A percentile compares a stretch with the other conserved stretches of the same genome.
Conservation (phyloP, 768 basidiomycete genomes). For the Russula sp. region DNA sequence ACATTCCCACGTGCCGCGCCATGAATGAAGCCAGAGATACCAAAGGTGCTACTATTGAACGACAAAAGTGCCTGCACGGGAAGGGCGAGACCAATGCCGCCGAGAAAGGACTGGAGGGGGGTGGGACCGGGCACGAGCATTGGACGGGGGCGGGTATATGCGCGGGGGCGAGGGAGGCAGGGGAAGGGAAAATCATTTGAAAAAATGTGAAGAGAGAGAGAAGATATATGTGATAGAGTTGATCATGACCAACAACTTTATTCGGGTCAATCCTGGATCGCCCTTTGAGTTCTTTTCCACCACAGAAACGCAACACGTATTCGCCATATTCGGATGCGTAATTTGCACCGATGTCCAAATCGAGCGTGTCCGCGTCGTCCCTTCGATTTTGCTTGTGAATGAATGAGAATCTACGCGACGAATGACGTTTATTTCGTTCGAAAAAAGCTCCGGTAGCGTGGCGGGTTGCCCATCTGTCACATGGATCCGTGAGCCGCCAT, state of each 20-base stretch:
- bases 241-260: background rate
- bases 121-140: constrained; percentile 14
- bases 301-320: background rate
- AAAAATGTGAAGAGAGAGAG: background rate
- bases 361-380: background rate
- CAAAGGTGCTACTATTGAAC: constrained; percentile 50
- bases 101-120: constrained; percentile 47
- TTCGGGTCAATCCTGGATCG: background rate
- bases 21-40: constrained; percentile 56
- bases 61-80: constrained; percentile 45
- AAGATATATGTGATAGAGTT: background rate
- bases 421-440: background rate
- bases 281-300: background rate
- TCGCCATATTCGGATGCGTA: background rate
- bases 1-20: constrained; percentile 37
- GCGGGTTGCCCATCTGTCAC: background rate
- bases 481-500: background rate
- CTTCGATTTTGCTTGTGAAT: background rate
- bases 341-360: background rate
- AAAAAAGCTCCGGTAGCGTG: background rate
- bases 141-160: background rate
- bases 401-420: background rate
- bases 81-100: constrained; percentile 45
- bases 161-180: background rate
- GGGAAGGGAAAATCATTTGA: background rate